Base-by-base conservation (phyloP, 805 yeast species). In the Saturnispora saitoi region DNA sequence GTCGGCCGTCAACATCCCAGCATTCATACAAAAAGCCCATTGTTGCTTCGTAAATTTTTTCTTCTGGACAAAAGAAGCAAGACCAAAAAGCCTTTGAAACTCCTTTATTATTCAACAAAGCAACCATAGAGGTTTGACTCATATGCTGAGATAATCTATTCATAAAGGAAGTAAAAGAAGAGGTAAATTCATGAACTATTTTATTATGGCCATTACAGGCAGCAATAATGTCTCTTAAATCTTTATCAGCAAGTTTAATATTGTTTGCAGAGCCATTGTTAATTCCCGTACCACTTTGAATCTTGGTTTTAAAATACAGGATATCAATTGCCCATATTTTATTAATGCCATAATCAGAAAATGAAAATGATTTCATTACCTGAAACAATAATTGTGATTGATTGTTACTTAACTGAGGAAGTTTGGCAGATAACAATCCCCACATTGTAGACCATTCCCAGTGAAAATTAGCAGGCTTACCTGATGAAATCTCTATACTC, bases 1-100 rank as follows among this genome's bases (percentile, higher is more conserved):
- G 66, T 57, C 96, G 75, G 15, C 90, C 96, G 48, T 78, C 81
- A 12, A 81, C 86, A 61, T 88, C 95, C 62, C 78, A 84, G 0
- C 86, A 78, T 54, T 86, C 91, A 57, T 84, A 83, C 3, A 89
- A 61, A 19, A 87, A 71, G 52, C 83, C 83, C 5, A 85, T 73
- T 1, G 90, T 83, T 1, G 82, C 73, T 58, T 86, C 88, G 51
- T 81, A 83, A 3, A 83, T 64, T 15, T 65, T 67, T 20, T 69
- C 69, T 43, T 75, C 70, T 0, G 89, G 78, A 0, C 90, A 78
- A 48, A 87, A 77, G 2, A 86, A 67, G 59, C 86, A 80, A 1
- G 88, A 73, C 86, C 95, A 84, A 48, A 85, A 72, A 0, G 90
- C 84, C n/a, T 62, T 60, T 43, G 83, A 68, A 4, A 80, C 73